Evolutionary conservation across 2,329 filamentous ascomycete genomes (phyloP).

Genomic region (Thielaviopsis populi): DNA sequence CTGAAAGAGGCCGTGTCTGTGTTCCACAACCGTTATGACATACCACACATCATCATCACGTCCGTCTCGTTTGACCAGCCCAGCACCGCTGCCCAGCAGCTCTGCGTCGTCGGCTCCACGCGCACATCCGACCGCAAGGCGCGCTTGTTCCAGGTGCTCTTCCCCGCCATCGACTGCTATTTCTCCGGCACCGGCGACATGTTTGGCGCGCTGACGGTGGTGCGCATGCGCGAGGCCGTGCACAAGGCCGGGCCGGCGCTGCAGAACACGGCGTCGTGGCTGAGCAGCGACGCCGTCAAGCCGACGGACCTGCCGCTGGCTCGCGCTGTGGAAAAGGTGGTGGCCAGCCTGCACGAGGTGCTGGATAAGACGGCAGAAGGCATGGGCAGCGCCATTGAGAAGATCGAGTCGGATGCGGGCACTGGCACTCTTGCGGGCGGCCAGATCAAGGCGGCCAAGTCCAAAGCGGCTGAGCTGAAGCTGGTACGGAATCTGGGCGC

Average conservation of each 20-base stretch:
- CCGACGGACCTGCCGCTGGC: slow-evolving; percentile 67
- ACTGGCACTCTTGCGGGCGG: slow-evolving; percentile 41
- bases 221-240: slow-evolving; percentile 73
- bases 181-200: slow-evolving; percentile 97
- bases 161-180: slow-evolving; percentile 79
- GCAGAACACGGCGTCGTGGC: slow-evolving; percentile 48
- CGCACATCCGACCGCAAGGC: slow-evolving; percentile 47
- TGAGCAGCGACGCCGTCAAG: slow-evolving; percentile 55
- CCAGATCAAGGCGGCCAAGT: slow-evolving; percentile 45
- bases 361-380: slow-evolving; percentile 52
- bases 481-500: slow-evolving; percentile 61
- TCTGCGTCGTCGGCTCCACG: slow-evolving; percentile 66
- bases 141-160: slow-evolving; percentile 76
- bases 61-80: slow-evolving; percentile 52
- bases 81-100: slow-evolving; percentile 34
- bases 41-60: slow-evolving; percentile 87
- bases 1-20: slow-evolving; percentile 60
- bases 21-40: slow-evolving; percentile 58
- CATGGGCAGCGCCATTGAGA: slow-evolving; percentile 35
- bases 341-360: slow-evolving; percentile 85
- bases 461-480: slow-evolving; percentile 77
- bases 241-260: slow-evolving; percentile 29
- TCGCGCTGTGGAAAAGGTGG: slow-evolving; percentile 66
- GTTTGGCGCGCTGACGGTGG: slow-evolving; percentile 86
- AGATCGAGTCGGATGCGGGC: slow-evolving; percentile 31